These are phyloP conservation scores for Corchorus capsularis DNA, from an alignment of 345 rosid genomes.

Conservation along the genomic window DNA sequence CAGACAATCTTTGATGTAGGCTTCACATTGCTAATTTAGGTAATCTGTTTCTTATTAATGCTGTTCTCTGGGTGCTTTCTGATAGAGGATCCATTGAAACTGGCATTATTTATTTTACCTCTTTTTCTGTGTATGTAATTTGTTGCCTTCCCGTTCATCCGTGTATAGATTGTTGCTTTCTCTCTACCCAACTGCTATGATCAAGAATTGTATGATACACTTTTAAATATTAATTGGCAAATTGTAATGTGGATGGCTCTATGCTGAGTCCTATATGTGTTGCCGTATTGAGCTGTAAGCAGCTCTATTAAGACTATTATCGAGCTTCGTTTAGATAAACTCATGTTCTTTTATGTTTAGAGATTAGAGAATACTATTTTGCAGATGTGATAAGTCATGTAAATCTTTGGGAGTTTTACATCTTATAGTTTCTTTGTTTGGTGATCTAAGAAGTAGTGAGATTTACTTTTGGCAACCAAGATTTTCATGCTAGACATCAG, in stretches of 20 bases:
- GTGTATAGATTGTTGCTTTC: not conserved
- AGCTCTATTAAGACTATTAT: slow-evolving; percentile 5
- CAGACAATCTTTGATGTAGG: not conserved
- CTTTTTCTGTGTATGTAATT: not conserved
- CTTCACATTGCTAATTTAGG: slow-evolving; percentile 5
- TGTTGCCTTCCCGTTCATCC: not conserved
- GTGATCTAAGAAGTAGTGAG: not conserved
- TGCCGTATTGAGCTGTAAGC: not conserved
- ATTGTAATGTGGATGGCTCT: not conserved
- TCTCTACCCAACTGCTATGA: not conserved
- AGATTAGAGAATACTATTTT: not conserved
- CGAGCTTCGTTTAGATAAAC: not conserved
- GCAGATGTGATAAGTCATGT: not conserved
- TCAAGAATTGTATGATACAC: not conserved
- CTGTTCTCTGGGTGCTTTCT: not conserved
- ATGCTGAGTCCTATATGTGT: not conserved
- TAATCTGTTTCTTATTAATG: not conserved
- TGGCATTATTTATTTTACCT: not conserved
- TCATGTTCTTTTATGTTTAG: not conserved
- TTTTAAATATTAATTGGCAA: not conserved
- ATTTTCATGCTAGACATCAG: not conserved
- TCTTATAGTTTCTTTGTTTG: not conserved
- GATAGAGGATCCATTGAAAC: not conserved
- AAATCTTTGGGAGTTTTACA: not conserved
- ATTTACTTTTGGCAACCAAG: not conserved